A percentile compares a stretch with the other conserved stretches of the same genome.
phyloP scores from a whole-genome alignment of 495 filamentous ascomycete genomes.

The Cercophora sp. region DNA sequence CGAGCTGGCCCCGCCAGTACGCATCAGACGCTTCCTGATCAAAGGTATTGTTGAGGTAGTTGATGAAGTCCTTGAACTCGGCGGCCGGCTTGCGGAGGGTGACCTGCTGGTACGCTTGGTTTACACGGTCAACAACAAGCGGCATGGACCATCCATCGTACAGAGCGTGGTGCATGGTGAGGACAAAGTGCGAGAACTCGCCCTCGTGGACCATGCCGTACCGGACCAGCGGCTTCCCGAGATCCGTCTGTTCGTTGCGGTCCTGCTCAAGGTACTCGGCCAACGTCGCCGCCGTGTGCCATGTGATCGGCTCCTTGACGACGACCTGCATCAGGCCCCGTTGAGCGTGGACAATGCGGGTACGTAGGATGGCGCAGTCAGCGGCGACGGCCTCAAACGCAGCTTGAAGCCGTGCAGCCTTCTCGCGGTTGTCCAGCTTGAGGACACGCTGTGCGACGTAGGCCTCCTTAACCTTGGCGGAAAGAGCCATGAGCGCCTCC shows the following conservation, averaged over 20 bases:
- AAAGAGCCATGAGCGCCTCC: slow-evolving; percentile 63
- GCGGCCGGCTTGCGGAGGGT: slow-evolving; percentile 41
- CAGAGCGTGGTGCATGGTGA: slow-evolving; percentile 63
- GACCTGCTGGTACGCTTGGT: slow-evolving; percentile 32
- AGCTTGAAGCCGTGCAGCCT: slow-evolving; percentile 37
- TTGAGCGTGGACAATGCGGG: slow-evolving; percentile 54
- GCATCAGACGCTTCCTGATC: slow-evolving; percentile 29
- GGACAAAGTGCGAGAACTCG: slow-evolving; percentile 48
- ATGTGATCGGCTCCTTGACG: slow-evolving; percentile 39
- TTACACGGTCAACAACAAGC: slow-evolving; percentile 53
- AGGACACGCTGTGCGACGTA: slow-evolving; percentile 54
- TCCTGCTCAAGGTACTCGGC: slow-evolving; percentile 43
- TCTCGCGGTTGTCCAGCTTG: slow-evolving; percentile 27
- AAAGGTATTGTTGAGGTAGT: slow-evolving; percentile 34
- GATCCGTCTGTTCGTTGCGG: slow-evolving; percentile 45
- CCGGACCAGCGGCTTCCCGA: slow-evolving; percentile 51
- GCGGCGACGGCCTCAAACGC: slow-evolving; percentile 48
- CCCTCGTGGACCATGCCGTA: slow-evolving; percentile 48
- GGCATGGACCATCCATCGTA: slow-evolving; percentile 67
- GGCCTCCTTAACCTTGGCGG: slow-evolving; percentile 51
- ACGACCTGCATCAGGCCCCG: slow-evolving; percentile 52
- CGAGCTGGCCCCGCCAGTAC: slow-evolving; percentile 43
- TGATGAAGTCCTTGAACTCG: slow-evolving; percentile 44
- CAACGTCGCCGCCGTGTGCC: slow-evolving; percentile 42
- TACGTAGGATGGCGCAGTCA: slow-evolving; percentile 54